Evolutionary conservation across 2,329 filamentous ascomycete species (phyloP), one percentile per base, ranked within the genome.

Genomic region (Paraphoma chrysanthemicola): DNA sequence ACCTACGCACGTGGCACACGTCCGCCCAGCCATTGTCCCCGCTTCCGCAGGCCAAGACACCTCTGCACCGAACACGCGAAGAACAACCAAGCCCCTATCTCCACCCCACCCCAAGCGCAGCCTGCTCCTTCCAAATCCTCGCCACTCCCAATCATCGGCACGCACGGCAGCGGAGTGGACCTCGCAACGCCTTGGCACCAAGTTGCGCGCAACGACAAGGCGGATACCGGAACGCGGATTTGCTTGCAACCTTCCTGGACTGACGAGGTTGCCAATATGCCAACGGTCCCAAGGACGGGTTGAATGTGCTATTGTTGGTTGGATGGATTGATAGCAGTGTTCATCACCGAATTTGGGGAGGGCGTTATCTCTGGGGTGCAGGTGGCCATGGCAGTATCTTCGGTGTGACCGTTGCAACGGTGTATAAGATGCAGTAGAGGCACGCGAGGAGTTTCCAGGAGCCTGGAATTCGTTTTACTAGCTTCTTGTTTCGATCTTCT

Each of bases 171-270:
- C 43, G 39, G 48, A 47, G 14, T 44, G 38, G 41, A 48, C n/a
- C 7, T 51, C 49, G 29, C 42, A 28, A 39, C 48, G 16, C 8
- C 57, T 62, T 62, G 57, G 60, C 56, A 44, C 36, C 30, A 17
- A 36, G 44, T 53, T 53, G 56, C 43, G 51, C 39, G 38, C 14
- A 56, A 53, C 49, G 53, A 61, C 63, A 42, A 68, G 66, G 44
- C 64, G 66, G 66, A 59, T 66, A 44, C 60, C 66, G 66, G 66
- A 64, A 62, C 54, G 23, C 31, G 12, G 43, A 5, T 58, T 55
- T 52, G 52, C 61, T 60, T 54, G 58, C 49, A 63, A 66, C 63
- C 66, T 68, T 64, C 64, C 60, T 49, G 31, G 54, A 53, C 42
- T 17, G 55, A 60, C 33, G 41, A 57, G 59, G 53, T 59, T 45